phyloP scores from a whole-genome alignment of 331 rosid genomes.

The Pyrus hybrid region DNA sequence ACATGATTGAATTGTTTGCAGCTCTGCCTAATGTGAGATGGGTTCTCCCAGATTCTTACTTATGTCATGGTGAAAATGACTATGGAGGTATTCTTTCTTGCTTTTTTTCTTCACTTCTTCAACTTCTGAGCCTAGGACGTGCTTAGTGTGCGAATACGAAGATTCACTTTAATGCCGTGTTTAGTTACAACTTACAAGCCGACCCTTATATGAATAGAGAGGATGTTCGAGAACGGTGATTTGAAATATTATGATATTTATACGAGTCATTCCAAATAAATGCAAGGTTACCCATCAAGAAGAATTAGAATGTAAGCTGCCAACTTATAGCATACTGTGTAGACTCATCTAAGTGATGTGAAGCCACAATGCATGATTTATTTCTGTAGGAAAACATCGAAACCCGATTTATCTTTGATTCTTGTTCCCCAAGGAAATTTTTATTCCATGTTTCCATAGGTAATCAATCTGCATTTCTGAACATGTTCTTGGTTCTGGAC shows the following conservation, averaged over 20 bases:
- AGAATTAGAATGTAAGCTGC: not conserved
- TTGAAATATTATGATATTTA: not conserved
- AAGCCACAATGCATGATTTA: not conserved
- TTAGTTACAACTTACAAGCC: too few relatives aligned
- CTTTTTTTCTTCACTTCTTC: not conserved
- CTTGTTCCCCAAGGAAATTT: not conserved
- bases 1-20: not conserved
- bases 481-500: not conserved
- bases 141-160: too few relatives aligned
- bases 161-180: too few relatives aligned
- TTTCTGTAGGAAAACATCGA: not conserved
- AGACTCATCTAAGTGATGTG: not conserved
- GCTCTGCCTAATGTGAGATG: slow-evolving; percentile 8
- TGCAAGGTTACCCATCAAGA: not conserved
- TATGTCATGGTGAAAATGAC: not conserved
- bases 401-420: not conserved
- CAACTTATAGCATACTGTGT: not conserved
- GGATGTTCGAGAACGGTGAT: not conserved
- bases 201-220: too few relatives aligned
- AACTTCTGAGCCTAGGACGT: too few relatives aligned
- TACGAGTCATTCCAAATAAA: not conserved
- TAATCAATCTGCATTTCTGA: not conserved
- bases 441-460: not conserved
- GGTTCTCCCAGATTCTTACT: not conserved
- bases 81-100: not conserved